Conservation (phyloP, 495 filamentous ascomycete species). For the Trichoderma reesei region DNA sequence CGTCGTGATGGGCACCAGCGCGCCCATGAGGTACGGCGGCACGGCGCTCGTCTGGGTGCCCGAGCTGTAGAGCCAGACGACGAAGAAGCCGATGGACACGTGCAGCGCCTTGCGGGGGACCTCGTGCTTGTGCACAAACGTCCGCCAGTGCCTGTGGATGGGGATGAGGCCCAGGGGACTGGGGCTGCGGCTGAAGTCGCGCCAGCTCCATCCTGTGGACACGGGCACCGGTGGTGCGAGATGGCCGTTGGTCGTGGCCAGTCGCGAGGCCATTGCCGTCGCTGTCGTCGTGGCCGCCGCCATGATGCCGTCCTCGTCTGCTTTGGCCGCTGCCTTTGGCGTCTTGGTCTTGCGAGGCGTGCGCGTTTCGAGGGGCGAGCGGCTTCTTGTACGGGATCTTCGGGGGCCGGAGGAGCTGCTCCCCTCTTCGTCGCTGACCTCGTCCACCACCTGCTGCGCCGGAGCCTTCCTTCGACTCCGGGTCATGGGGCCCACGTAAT, state of each 20-base stretch:
- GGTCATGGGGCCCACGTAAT: slow-evolving; percentile 53
- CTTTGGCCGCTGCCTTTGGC: slow-evolving; percentile 13
- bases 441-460: slow-evolving; percentile 29
- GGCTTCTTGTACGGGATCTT: slow-evolving; percentile 38
- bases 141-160: slow-evolving; percentile 68
- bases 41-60: slow-evolving; percentile 66
- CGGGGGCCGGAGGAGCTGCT: slow-evolving; percentile 22
- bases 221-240: slow-evolving; percentile 53
- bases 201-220: slow-evolving; percentile 53
- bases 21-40: slow-evolving; percentile 71
- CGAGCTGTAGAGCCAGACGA: slow-evolving; percentile 67
- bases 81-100: slow-evolving; percentile 92
- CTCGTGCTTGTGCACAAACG: slow-evolving; percentile 67
- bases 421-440: slow-evolving; percentile 30
- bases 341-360: slow-evolving; percentile 35
- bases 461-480: slow-evolving; percentile 44
- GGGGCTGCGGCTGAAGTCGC: slow-evolving; percentile 76
- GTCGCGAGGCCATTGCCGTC: neutral
- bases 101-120: slow-evolving; percentile 69
- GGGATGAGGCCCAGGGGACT: slow-evolving; percentile 91
- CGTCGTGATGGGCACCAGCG: slow-evolving; percentile 78
- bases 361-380: slow-evolving; percentile 41
- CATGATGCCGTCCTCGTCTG: slow-evolving; percentile 1
- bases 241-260: slow-evolving; percentile 48
- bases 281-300: neutral